Percentiles rank a stretch among this genome's conserved stretches.
These are phyloP conservation scores for Agaricus subrufescens DNA, from an alignment of 768 basidiomycete genomes.

Conservation along the genomic window DNA sequence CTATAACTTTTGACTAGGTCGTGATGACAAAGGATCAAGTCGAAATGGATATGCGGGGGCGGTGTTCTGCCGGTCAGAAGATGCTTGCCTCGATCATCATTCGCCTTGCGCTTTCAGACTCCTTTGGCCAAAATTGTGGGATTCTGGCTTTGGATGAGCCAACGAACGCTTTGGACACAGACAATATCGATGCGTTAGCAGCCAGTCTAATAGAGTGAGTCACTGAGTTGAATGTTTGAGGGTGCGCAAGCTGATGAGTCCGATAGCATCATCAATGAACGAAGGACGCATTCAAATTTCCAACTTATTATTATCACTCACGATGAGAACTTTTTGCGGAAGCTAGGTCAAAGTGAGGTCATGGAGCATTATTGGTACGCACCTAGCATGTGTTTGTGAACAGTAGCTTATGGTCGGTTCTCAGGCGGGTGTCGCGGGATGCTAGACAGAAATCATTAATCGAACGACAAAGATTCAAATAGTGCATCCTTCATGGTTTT, in stretches of 20 bases:
- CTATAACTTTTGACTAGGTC: constrained; percentile 48
- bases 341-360: constrained; percentile 86
- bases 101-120: constrained; percentile 93
- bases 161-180: constrained; percentile 93
- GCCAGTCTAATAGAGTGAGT: constrained; percentile 87
- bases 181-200: constrained; percentile 94
- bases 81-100: constrained; percentile 98
- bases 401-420: constrained; percentile 3
- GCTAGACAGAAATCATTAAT: constrained; percentile 75
- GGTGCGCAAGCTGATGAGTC: constrained; percentile 8
- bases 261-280: constrained; percentile 86
- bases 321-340: constrained; percentile 90
- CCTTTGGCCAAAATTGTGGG: constrained; percentile 96
- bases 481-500: constrained; percentile 9
- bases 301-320: constrained; percentile 97
- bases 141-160: constrained; percentile 98
- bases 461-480: constrained; percentile 64
- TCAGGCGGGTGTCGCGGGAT: constrained; percentile 76
- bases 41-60: constrained; percentile 99
- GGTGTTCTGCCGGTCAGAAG: constrained; percentile 98
- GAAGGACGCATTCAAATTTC: constrained; percentile 86
- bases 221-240: background rate
- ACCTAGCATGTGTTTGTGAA: background rate
- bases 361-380: constrained; percentile 94
- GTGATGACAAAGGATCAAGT: constrained; percentile 99